Base-by-base conservation (phyloP, 1,284 basidiomycete species). In the Singerocomus rubriflavus region DNA sequence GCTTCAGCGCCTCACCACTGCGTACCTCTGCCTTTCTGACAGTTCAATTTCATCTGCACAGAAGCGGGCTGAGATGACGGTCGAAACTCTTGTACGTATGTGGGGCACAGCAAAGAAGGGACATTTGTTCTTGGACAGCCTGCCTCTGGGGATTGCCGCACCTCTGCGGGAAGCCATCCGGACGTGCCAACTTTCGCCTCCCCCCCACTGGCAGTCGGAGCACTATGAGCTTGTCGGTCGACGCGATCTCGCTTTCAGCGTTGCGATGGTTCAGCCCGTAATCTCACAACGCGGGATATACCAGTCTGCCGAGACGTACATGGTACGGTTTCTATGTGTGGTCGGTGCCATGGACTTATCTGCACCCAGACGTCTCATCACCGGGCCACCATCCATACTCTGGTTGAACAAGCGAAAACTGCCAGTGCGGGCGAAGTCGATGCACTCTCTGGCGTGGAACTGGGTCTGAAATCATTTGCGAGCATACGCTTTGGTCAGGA, bases 401-500 rank as follows among this genome's bases (percentile, higher is more conserved):
- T 87, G 44, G 71, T 81, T 21, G 65, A 74, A 17, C 73, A 78
- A 54, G 77, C 77, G 27, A 76, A 75, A 52, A 68, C 67, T 37
- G 73, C 77, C 10, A 78, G 77, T 31, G 63, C 70, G 6, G 81
- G 79, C 40, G 81, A 85, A 59, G 66, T 80, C 1, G 76, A 80
- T 50, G 69, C 72, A 6, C 73, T 80, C 6, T 78, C 85, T 11
- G 88, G 87, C 0, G 83, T 88, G 8, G 88, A 91, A 53, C 71
- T 89, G 6, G 81, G 81, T 46, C 66, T 84, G 38, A 79, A 84
- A 45, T 86, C 87, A 42, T 89, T 91, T 64, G 84, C 88, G 0
- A 82, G 84, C 50, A 87, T 93, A 47, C 81, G 93, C 6, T 95
- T 95, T 56, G 88, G 89, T 5, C 82, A 91, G 57, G 93, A 97